Percentiles rank a stretch among this genome's conserved stretches.
phyloP scores from a whole-genome alignment of 2,329 filamentous ascomycete species.

The Botrytis elliptica region DNA sequence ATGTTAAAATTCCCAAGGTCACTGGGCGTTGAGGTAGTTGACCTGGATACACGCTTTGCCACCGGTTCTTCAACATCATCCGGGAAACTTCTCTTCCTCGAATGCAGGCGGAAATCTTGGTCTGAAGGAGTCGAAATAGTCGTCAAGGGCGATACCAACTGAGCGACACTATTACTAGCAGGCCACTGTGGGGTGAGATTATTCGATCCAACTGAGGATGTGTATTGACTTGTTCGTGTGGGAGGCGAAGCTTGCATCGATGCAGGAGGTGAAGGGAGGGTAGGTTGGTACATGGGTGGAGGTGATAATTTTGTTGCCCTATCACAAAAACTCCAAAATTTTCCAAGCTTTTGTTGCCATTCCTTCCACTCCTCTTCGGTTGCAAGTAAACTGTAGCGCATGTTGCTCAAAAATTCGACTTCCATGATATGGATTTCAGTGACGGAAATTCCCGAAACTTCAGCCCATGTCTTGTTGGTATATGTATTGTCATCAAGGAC shows the following conservation, averaged over 20 bases:
- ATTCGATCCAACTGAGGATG: conserved; percentile 31
- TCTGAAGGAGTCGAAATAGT: conserved; percentile 41
- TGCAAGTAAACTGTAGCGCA: conserved; percentile 89
- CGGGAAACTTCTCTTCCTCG: conserved; percentile 59
- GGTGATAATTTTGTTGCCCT: conserved; percentile 33
- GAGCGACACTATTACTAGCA: conserved; percentile 43
- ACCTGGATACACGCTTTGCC: conserved; percentile 46
- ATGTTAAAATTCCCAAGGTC: conserved; percentile 23
- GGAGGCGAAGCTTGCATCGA: conserved; percentile 51
- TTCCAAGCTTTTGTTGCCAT: conserved; percentile 80
- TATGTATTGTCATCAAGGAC: conserved; percentile 98
- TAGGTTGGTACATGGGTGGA: conserved; percentile 42
- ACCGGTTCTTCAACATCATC: conserved; percentile 54
- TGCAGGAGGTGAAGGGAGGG: conserved; percentile 51
- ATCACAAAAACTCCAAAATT: conserved; percentile 69
- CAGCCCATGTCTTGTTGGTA: conserved; percentile 99
- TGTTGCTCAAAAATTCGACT: conserved; percentile 98
- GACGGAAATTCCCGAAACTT: conserved; percentile 91
- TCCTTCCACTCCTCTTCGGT: conserved; percentile 82
- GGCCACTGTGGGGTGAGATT: conserved; percentile 38
- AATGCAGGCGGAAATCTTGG: conserved; percentile 39
- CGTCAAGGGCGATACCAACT: conserved; percentile 31
- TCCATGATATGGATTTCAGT: conserved; percentile 99
- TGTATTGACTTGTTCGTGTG: conserved; percentile 43
- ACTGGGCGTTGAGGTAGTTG: conserved; percentile 17